Evolutionary conservation across 2,329 filamentous ascomycete species (phyloP), one percentile per base, ranked within the genome.

Genomic region (Stachybotrys echinatus): DNA sequence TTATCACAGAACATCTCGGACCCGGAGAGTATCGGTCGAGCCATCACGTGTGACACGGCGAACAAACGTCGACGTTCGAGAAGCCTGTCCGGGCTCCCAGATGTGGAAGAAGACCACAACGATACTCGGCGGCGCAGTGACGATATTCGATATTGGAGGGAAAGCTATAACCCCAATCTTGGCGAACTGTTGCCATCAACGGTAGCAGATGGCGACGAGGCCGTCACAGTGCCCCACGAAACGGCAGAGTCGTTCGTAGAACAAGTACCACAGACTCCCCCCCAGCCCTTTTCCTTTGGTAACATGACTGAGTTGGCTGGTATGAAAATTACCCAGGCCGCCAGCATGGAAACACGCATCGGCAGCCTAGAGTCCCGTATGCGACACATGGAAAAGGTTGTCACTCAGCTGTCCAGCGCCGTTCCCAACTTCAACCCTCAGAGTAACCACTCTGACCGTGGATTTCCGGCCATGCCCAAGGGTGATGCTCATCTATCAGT

Each of bases 71-170:
- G 83, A 42, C 75, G 81, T 43, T 85, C 81, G 2, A 72, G 81
- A 45, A 85, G 81, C 54, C 62, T 85, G 12, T 81, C 80, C 0
- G 78, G 80, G 10, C 66, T 84, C 19, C 68, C 73, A 5, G 69
- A 73, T 23, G 55, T 73, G 19, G 65, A 67, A 3, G 62, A 65
- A 4, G 58, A 57, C 18, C 63, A 66, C 20, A 56, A 54, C 2
- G 65, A 65, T 39, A 51, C 63, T 4, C 74, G 81, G 42, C 74
- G 80, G 34, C 75, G 81, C 23, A 85, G 80, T 59, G 80, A 83
- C 49, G 83, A 86, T 61, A 83, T 85, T 38, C 76, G 79, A 12
- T 82, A 81, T 58, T 85, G 82, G 81, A 74, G 83, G 52, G 76
- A 80, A 58, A 84, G 81, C 53, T 81, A 82, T 54, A 76, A 75